Conservation (phyloP, 225 moss, liverwort and hornwort species). For the Anthoceros angustus region DNA sequence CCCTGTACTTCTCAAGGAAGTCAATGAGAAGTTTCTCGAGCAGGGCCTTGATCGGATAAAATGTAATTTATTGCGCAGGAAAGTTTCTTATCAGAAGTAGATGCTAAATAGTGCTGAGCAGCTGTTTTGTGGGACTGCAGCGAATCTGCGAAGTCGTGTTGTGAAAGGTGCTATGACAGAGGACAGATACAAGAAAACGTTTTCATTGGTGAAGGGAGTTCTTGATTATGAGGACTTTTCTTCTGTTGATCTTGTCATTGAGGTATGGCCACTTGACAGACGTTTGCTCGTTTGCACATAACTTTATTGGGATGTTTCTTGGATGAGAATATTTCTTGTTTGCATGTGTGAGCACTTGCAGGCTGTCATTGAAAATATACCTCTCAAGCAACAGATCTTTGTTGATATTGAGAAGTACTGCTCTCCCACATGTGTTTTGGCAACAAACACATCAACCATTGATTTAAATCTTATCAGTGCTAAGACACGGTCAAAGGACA, state of each 20-base stretch:
- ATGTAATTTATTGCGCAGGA: slow-evolving; percentile 20
- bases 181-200: slow-evolving; percentile 62
- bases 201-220: slow-evolving; percentile 58
- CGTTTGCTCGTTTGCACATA: neutral
- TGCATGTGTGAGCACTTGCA: slow-evolving; percentile 14
- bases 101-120: neutral
- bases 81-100: slow-evolving; percentile 4
- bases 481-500: slow-evolving; percentile 66
- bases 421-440: slow-evolving; percentile 53
- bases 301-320: neutral
- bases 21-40: slow-evolving; percentile 83
- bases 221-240: slow-evolving; percentile 80
- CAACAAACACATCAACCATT: slow-evolving; percentile 94
- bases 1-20: slow-evolving; percentile 76
- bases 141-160: slow-evolving; percentile 78
- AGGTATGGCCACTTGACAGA: slow-evolving; percentile 27
- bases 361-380: slow-evolving; percentile 93
- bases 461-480: slow-evolving; percentile 77
- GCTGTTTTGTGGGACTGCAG: slow-evolving; percentile 17
- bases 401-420: slow-evolving; percentile 66
- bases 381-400: slow-evolving; percentile 90
- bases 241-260: slow-evolving; percentile 79
- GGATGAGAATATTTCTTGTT: neutral
- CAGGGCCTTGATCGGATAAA: slow-evolving; percentile 59
- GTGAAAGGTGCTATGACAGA: slow-evolving; percentile 86